Evolutionary conservation across 495 filamentous ascomycete species (phyloP).

Genomic region (Rostrohypoxylon terebratum): DNA sequence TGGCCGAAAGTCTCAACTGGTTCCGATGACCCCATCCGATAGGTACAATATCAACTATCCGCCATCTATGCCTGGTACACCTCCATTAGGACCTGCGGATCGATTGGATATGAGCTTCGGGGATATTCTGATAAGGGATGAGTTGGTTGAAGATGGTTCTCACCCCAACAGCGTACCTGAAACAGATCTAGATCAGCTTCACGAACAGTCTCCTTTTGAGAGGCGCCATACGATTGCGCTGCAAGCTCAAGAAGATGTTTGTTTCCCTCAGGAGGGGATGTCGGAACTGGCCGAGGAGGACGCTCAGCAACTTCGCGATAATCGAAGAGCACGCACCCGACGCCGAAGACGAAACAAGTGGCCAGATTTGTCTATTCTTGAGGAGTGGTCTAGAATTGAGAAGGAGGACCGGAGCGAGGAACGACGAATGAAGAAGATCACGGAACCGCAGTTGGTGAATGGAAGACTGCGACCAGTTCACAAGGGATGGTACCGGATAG

Average conservation of each 20-base stretch:
- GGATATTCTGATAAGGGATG: slow-evolving; percentile 78
- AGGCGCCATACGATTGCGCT: slow-evolving; percentile 61
- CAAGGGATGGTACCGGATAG: slow-evolving; percentile 85
- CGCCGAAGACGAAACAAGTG: slow-evolving; percentile 67
- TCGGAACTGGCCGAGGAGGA: slow-evolving; percentile 88
- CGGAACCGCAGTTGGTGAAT: slow-evolving; percentile 89
- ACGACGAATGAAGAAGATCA: slow-evolving; percentile 89
- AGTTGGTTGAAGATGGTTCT: slow-evolving; percentile 61
- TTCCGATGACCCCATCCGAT: slow-evolving; percentile 53
- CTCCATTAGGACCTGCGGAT: slow-evolving; percentile 65
- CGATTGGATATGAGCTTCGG: slow-evolving; percentile 73
- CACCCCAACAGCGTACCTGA: slow-evolving; percentile 59
- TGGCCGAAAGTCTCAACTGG: slow-evolving; percentile 50
- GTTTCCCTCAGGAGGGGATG: slow-evolving; percentile 83
- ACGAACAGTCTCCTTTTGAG: slow-evolving; percentile 53
- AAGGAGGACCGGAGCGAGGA: slow-evolving; percentile 90
- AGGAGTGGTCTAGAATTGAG: slow-evolving; percentile 92
- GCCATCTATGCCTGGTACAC: slow-evolving; percentile 89
- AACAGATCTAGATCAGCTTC: slow-evolving; percentile 48
- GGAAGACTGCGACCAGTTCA: slow-evolving; percentile 84
- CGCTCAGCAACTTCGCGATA: slow-evolving; percentile 45
- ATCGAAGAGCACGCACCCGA: slow-evolving; percentile 51
- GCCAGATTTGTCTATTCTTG: slow-evolving; percentile 75
- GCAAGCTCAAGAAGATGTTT: slow-evolving; percentile 86
- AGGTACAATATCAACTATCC: slow-evolving; percentile 93